Evolutionary conservation across 371 early-diverging fungal species (phyloP), one percentile per base, ranked within the genome.

Genomic region (Thermomucor indicae-seudaticae): DNA sequence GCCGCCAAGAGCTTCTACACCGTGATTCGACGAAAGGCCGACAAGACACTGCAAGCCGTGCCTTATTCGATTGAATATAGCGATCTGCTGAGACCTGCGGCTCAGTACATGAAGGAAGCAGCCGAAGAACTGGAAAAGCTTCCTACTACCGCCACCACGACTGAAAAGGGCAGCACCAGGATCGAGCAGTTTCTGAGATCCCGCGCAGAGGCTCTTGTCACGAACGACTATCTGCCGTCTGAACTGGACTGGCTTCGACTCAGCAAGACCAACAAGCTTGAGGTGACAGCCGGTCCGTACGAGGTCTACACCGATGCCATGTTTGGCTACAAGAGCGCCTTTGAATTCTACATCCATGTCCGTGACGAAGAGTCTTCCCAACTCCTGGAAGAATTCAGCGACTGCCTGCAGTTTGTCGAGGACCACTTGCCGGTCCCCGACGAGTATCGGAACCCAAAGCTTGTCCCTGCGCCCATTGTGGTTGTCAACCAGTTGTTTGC

Each of bases 261-360:
- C 55, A 79, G 72, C 53, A 78, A 79, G 31, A 65, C 59, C 11
- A 79, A 80, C 54, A 72, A 61, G 22, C 35, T 80, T 27, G 85
- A 88, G 62, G 72, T 88, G n/a, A 88, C 90, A 1, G 60, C 78
- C 11, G 89, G 89, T 22, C 90, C 91, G 19, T 90, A 90, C 51
- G 91, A 90, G 64, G 84, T 84, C 17, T 91, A 91, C 60, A 84
- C 86, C 19, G 91, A 91, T 58, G 79, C 76, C 51, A 43, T 88
- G 43, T 79, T 83, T 54, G 70, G 80, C 8, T 59, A 72, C 53
- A 90, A 88, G 59, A 77, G 86, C 37, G 84, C 88, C 6, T 91
- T 76, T 57, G 88, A 87, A 47, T 73, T 83, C 24, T 86, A 83
- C 67, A 55, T 89, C n/a, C 86, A 86, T 58, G 84, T 84, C 10